Evolutionary conservation across 306 rosid genomes (phyloP), one percentile per base, ranked within the genome.

Genomic region (Cicer arietinum): DNA sequence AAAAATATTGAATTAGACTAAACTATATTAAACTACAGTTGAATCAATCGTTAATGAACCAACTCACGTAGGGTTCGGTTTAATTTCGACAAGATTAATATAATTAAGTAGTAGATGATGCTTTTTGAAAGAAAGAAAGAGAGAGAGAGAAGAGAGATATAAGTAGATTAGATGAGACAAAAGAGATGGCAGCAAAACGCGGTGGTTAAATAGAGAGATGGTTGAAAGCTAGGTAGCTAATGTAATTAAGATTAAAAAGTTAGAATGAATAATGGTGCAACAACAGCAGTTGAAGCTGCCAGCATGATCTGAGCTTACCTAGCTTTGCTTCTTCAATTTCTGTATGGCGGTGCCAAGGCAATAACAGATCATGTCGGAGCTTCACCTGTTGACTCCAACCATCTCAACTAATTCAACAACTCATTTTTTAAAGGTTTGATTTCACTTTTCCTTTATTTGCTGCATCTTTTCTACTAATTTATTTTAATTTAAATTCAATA

Each of bases 321-420:
- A 22, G 16, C 16, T 14, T 14, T 14, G 3, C 30, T 22, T 22
- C 30, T 22, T 22, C 30, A 22, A 22, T 22, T 22, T 2, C 30
- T 22, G 3, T 22, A 22, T 22, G 3, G 3, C 0, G 3, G 30
- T 3, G 69, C 25, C 11, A 37, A 39, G 69, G 46, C 11, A 37
- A 39, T 47, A 63, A 14, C 30, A 63, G 48, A 63, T 63, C 69
- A 63, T 63, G 69, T 63, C 25, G 69, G 69, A 63, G 69, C 69
- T 63, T 63, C 69, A 63, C 50, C 69, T 63, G 47, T 63, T 40
- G 25, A 63, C 16, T 16, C 30, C 50, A 63, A 63, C 35, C 69
- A 47, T 61, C 20, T 13, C 67, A 61, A 37, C 12, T 61, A 22
- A 22, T 3, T 39, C 10, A 7, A 16, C 7, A 13, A 41, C 4